Base-by-base conservation (phyloP, 371 early-diverging fungal species). In the Mortierella sp. region DNA sequence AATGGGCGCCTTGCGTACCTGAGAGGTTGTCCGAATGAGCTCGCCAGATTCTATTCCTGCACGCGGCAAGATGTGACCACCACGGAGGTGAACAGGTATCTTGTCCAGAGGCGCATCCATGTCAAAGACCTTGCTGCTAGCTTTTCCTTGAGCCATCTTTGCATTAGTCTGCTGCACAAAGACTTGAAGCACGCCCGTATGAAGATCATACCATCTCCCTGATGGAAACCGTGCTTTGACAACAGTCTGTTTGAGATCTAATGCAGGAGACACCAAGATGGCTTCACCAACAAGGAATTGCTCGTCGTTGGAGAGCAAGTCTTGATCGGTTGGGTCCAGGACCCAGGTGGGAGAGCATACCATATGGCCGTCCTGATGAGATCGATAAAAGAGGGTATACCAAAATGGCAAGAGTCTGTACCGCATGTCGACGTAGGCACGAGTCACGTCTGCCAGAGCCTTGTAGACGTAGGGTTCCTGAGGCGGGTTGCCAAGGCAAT, bases 331-430 rank as follows among this genome's bases (percentile, higher is more conserved):
- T 3, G 72, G 65, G 51, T 67, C 79, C 68, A 53, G 63, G 68
- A 66, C 72, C 83, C 47, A 85, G n/a, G 82, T 59, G 8, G 85
- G 82, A 1, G 82, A 74, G 79, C 82, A 82, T 4, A 82, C 82
- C 58, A 73, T 78, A 40, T 69, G 73, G 25, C 85, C 85, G 22
- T 77, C 51, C 27, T 77, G 70, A 49, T 81, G 70, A 14, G 90
- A 80, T 63, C 82, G 81, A 58, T 87, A 82, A 73, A 88, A 88
- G 21, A 89, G 68, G 6, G 91, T 88, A 59, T 91, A 92, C 69
- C 80, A 84, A 63, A 85, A 87, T 9, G 92, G 92, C 39, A 92
- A 67, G 44, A 92, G 71, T 25, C 81, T 63, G 66, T 92, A 92
- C 51, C 92, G 87, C 57, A 83, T 67, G 28, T 63, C 63, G 52